Evolutionary conservation across 2,329 filamentous ascomycete genomes (phyloP).

Genomic region (Teratosphaeria zuluensis): DNA sequence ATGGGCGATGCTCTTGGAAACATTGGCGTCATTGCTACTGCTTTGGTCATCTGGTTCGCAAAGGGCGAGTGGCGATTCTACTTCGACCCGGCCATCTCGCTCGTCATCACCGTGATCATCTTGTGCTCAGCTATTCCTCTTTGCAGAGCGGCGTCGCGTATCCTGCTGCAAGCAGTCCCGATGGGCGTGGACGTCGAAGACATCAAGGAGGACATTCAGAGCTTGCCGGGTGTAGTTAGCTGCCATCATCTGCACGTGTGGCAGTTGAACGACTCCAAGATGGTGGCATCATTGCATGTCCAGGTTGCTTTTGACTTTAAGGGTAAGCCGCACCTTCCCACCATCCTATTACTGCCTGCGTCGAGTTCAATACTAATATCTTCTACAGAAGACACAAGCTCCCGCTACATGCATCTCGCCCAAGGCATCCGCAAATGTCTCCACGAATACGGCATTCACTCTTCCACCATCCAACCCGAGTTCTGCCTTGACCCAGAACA

Average conservation of each 20-base stretch:
- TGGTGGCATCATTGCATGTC: constrained; percentile 87
- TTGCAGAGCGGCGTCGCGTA: constrained; percentile 70
- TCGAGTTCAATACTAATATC: neutral
- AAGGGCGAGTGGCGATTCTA: constrained; percentile 74
- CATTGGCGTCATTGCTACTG: constrained; percentile 73
- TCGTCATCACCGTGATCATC: constrained; percentile 79
- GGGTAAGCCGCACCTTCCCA: constrained; percentile 41
- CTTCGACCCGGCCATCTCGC: constrained; percentile 81
- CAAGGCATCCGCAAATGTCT: constrained; percentile 75
- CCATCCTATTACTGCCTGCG: neutral
- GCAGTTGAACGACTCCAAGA: constrained; percentile 91
- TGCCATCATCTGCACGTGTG: constrained; percentile 97
- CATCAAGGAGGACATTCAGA: constrained; percentile 82
- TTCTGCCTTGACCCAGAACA: constrained; percentile 44
- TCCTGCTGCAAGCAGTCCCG: constrained; percentile 88
- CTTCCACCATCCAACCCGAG: constrained; percentile 93
- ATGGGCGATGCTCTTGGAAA: constrained; percentile 80
- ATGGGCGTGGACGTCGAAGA: constrained; percentile 80
- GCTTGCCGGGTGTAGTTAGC: constrained; percentile 73
- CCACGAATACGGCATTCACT: constrained; percentile 93
- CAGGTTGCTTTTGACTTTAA: constrained; percentile 86
- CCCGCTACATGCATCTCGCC: constrained; percentile 84
- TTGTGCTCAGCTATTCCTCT: constrained; percentile 66
- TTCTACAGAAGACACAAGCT: constrained; percentile 66
- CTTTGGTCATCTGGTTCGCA: constrained; percentile 85